Conservation (phyloP, 2,329 filamentous ascomycete genomes). For the Venturia pyrina region DNA sequence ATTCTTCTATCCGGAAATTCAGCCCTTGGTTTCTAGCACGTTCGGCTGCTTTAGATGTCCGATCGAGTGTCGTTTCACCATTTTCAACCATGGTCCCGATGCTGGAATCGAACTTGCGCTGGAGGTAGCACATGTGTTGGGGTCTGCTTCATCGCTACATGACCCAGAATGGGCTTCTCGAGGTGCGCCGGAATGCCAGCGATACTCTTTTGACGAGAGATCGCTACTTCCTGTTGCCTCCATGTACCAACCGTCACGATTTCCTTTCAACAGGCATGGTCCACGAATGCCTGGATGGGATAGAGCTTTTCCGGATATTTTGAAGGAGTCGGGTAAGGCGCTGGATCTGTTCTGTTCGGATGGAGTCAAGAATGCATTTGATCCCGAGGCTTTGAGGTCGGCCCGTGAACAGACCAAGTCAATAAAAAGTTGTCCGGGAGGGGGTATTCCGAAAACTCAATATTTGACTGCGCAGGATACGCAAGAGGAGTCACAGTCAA, state of each 20-base stretch:
- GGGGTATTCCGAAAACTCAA: background rate
- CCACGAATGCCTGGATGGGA: background rate
- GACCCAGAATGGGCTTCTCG: background rate
- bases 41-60: background rate
- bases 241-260: background rate
- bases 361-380: background rate
- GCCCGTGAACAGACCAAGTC: background rate
- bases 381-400: background rate
- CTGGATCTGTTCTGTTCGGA: background rate
- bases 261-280: background rate
- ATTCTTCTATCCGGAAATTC: background rate
- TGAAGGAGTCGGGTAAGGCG: background rate
- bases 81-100: background rate
- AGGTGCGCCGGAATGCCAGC: background rate
- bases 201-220: background rate
- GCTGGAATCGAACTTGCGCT: background rate
- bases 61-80: background rate
- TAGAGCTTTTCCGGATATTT: background rate
- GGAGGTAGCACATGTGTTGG: background rate
- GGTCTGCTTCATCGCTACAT: background rate
- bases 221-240: background rate
- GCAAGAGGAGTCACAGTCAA: background rate
- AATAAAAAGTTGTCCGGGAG: background rate
- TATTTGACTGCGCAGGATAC: background rate
- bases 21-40: background rate